Percentiles rank a stretch among this genome's conserved stretches.
These are phyloP conservation scores for Marasmius fiardii DNA, from an alignment of 1,284 basidiomycete species.

Conservation along the genomic window DNA sequence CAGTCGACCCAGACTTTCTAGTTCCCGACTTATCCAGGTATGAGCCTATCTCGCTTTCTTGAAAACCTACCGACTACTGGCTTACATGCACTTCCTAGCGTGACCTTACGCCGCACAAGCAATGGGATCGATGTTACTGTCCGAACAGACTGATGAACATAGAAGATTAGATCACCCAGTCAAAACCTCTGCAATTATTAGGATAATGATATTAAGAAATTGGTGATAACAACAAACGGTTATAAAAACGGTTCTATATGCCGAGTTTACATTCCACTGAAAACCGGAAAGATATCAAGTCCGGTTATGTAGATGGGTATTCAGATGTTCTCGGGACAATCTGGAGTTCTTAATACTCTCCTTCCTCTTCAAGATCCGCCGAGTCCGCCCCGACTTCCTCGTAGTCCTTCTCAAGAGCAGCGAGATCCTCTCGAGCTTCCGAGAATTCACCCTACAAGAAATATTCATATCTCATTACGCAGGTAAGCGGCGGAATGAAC, in stretches of 20 bases:
- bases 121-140: not conserved
- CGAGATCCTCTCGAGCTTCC: conserved; percentile 96
- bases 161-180: not conserved
- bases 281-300: no score
- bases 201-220: no score
- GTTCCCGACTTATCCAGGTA: conserved; percentile 62
- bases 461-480: conserved; percentile 2
- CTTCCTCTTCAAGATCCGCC: conserved; percentile 78
- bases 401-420: conserved; percentile 95
- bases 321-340: not conserved
- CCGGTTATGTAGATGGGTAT: not conserved
- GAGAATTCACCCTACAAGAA: conserved; percentile 82
- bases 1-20: conserved; percentile 54
- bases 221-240: no score
- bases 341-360: conserved; percentile 59
- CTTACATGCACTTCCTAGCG: not conserved
- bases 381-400: conserved; percentile 95
- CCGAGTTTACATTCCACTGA: no score
- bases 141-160: not conserved
- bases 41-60: conserved; percentile 9
- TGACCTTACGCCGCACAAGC: not conserved
- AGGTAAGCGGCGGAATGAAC: conserved; percentile 8
- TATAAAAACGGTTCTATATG: no score
- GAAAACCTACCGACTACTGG: not conserved
- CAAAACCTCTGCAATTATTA: no score